Percentiles rank a stretch among this genome's conserved stretches.
Conservation (phyloP, 306 rosid species). For the Cicer arietinum region DNA sequence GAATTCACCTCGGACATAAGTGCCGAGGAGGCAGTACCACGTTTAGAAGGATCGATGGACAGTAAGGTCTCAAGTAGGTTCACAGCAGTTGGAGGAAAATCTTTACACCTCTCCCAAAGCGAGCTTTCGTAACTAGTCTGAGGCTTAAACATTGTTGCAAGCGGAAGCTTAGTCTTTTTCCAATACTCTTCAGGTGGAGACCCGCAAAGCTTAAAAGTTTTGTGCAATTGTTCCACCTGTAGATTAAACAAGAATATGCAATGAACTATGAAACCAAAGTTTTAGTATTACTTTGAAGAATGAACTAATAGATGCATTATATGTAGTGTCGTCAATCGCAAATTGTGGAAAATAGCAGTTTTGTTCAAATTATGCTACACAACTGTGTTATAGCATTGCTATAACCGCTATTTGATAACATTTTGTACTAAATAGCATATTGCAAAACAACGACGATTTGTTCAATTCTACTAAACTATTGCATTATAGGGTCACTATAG, state of each 20-base stretch:
- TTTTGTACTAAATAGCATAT: neutral
- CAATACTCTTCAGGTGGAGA: constrained; percentile 91
- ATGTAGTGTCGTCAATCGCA: neutral
- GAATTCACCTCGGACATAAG: constrained; percentile 79
- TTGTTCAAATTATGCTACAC: neutral
- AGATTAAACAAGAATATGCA: constrained; percentile 35
- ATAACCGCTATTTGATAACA: neutral
- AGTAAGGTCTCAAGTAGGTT: constrained; percentile 74
- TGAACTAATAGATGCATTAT: constrained; percentile 35
- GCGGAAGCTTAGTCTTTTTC: constrained; percentile 88
- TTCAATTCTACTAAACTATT: neutral
- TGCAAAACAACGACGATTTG: neutral
- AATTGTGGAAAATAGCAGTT: neutral
- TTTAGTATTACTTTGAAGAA: constrained; percentile 31
- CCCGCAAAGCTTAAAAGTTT: constrained; percentile 93
- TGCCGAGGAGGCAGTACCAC: constrained; percentile 95
- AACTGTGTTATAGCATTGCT: neutral
- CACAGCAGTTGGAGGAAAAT: constrained; percentile 62
- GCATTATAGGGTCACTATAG: neutral
- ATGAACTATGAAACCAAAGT: constrained; percentile 28
- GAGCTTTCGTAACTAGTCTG: constrained; percentile 71
- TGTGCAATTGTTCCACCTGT: constrained; percentile 96
- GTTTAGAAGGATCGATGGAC: constrained; percentile 72
- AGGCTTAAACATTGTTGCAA: constrained; percentile 91
- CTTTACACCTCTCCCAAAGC: constrained; percentile 74